Percentiles rank a stretch among this genome's conserved stretches.
Conservation (phyloP, 192 early-diverging fungal genomes). For the Rhizophagus prolifer region DNA sequence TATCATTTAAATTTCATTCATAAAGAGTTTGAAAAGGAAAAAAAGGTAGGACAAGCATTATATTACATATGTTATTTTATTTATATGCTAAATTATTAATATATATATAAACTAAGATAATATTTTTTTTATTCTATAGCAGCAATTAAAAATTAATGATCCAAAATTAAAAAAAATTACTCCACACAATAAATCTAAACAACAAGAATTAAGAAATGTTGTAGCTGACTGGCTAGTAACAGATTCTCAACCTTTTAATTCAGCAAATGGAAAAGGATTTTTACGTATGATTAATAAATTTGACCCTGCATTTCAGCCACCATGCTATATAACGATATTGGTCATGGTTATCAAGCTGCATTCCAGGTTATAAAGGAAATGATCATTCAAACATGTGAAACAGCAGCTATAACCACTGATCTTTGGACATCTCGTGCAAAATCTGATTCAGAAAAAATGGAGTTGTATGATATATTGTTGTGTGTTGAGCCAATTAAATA, state of each 20-base stretch:
- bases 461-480: background rate
- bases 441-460: background rate
- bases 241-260: slow-evolving; percentile 5
- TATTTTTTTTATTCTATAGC: too few species aligned
- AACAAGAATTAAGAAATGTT: background rate
- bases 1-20: too few species aligned
- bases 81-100: too few species aligned
- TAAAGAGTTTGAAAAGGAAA: too few species aligned
- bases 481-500: background rate
- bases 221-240: background rate
- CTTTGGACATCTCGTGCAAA: background rate
- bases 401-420: slow-evolving; percentile 6
- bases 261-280: background rate
- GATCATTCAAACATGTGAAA: background rate
- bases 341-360: background rate
- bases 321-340: background rate
- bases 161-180: background rate
- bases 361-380: background rate
- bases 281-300: background rate
- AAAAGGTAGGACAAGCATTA: background rate
- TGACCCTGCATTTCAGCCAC: background rate
- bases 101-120: too few species aligned
- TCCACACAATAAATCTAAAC: background rate
- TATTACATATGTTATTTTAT: too few species aligned
- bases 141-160: background rate